These are phyloP conservation scores for Pestalotiopsis sp. DNA, from an alignment of 2,329 filamentous ascomycete genomes.

Conservation along the genomic window DNA sequence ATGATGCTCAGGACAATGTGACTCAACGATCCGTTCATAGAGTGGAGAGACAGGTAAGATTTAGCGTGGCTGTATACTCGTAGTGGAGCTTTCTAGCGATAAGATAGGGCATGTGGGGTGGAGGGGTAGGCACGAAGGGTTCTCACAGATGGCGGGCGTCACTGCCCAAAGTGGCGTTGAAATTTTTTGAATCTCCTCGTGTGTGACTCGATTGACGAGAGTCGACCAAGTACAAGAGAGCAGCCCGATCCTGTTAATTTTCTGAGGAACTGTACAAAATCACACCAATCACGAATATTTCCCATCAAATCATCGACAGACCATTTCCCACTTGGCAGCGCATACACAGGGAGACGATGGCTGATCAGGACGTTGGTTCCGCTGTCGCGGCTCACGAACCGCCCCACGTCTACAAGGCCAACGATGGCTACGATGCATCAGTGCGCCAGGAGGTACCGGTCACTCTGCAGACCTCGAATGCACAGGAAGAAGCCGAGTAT, in stretches of 20 bases:
- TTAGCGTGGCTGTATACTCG: neutral
- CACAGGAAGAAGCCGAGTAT: constrained; percentile 30
- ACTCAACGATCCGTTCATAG: neutral
- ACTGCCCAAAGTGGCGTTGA: constrained; percentile 13
- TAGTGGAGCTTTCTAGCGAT: neutral
- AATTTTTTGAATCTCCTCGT: constrained; percentile 4
- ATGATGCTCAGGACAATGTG: neutral
- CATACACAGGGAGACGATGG: neutral
- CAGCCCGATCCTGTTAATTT: neutral
- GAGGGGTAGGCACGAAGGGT: constrained; percentile 6
- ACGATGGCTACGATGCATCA: constrained; percentile 45
- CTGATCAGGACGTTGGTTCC: constrained; percentile 13
- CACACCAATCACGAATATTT: too few relatives aligned
- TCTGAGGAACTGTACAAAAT: neutral
- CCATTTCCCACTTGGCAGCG: neutral
- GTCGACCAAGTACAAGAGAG: neutral
- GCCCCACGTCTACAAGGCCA: constrained; percentile 45
- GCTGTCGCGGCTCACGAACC: constrained; percentile 47
- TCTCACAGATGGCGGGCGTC: neutral
- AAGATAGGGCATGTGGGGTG: constrained; percentile 4
- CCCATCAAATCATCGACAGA: neutral
- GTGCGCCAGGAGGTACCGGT: constrained; percentile 30
- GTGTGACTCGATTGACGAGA: neutral
- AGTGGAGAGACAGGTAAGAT: neutral
- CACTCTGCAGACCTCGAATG: neutral